Conservation (phyloP, 345 rosid species). For the Leavenworthia alabamica region DNA sequence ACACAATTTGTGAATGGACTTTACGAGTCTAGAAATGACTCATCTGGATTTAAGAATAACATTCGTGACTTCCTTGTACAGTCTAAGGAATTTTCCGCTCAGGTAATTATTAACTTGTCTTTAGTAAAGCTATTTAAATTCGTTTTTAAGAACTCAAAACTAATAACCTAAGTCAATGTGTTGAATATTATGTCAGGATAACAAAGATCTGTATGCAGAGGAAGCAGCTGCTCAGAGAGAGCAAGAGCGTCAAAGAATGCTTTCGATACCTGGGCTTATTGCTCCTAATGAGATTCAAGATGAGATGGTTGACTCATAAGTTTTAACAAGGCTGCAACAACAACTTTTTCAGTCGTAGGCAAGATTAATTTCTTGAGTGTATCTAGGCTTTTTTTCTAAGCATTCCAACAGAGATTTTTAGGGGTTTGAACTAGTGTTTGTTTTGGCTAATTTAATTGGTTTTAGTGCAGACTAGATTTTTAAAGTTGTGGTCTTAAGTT, state of each 20-base stretch:
- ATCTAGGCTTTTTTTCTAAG: neutral
- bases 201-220: constrained; percentile 77
- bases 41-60: constrained; percentile 70
- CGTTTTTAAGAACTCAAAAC: neutral
- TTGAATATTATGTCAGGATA: constrained; percentile 45
- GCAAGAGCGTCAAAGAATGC: constrained; percentile 68
- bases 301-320: constrained; percentile 71
- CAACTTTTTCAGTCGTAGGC: no score
- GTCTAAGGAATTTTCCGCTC: constrained; percentile 75
- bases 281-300: constrained; percentile 80
- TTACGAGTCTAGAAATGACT: constrained; percentile 73
- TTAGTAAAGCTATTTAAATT: no score
- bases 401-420: constrained; percentile 3
- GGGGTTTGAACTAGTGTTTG: no score
- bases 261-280: constrained; percentile 69
- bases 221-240: constrained; percentile 77
- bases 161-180: neutral
- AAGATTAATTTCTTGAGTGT: neutral
- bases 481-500: no score
- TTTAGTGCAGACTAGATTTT: no score
- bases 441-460: constrained; percentile 11
- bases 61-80: constrained; percentile 94
- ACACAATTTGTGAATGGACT: constrained; percentile 83
- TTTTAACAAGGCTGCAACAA: neutral
- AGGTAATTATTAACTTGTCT: constrained; percentile 53